Evolutionary conservation across 192 early-diverging fungal genomes (phyloP).

Genomic region (Coemansia sp.): DNA sequence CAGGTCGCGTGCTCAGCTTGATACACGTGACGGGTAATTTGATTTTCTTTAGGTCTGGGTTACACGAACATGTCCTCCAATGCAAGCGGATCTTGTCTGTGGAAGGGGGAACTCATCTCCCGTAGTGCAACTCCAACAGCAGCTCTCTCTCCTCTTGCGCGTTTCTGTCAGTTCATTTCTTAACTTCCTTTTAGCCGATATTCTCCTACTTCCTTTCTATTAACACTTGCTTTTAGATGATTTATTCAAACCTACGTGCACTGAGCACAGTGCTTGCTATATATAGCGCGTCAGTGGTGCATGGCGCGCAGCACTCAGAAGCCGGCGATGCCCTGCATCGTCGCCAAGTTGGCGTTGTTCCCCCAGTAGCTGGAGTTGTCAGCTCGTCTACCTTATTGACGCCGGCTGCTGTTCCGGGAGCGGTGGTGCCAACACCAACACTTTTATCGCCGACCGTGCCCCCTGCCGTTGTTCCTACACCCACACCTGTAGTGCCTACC

Average conservation of each 20-base stretch:
- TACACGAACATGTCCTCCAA: slow-evolving; percentile 5
- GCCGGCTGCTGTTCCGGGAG: slow-evolving; percentile 6
- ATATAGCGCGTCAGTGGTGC: background rate
- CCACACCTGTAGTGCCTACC: background rate
- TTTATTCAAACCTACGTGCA: background rate
- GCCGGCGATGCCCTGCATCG: background rate
- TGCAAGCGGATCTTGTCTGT: background rate
- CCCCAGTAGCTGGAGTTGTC: slow-evolving; percentile 10
- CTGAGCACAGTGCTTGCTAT: background rate
- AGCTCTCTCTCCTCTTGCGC: background rate
- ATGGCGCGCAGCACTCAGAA: slow-evolving; percentile 2
- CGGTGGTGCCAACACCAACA: slow-evolving; percentile 2
- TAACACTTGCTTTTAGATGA: background rate
- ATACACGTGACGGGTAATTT: slow-evolving; percentile 14
- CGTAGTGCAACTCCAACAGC: no score
- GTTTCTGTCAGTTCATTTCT: background rate
- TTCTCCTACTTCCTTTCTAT: background rate
- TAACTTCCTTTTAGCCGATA: background rate
- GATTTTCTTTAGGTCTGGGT: background rate
- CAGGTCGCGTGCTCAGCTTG: slow-evolving; percentile 21
- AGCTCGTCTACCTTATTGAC: background rate
- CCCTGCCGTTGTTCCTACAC: background rate
- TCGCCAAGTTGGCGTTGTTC: slow-evolving; percentile 8
- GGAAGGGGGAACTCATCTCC: no score
- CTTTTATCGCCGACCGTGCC: background rate